phyloP scores from a whole-genome alignment of 106 monocot species.

The Narthecium ossifragum region DNA sequence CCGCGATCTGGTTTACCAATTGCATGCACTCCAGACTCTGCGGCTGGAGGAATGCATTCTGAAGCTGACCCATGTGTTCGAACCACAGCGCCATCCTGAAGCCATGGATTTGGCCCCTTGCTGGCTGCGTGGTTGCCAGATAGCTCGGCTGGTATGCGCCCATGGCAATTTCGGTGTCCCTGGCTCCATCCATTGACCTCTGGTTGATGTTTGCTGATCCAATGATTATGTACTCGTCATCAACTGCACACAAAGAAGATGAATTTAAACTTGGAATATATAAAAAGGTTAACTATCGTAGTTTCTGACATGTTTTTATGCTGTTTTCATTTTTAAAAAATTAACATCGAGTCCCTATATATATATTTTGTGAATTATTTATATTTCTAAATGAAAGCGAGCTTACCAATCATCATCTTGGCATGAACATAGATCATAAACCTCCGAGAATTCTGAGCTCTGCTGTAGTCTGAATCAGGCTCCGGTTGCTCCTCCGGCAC shows the following conservation, averaged over 20 bases:
- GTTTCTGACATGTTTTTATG: too few relatives aligned
- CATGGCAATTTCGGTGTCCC: slow-evolving; percentile 47
- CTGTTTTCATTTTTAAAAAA: too few relatives aligned
- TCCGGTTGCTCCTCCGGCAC: slow-evolving; percentile 30
- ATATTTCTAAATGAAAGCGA: not conserved
- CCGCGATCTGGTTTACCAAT: slow-evolving; percentile 21
- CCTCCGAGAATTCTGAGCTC: slow-evolving; percentile 43
- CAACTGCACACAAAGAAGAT: slow-evolving; percentile 18
- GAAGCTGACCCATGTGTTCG: slow-evolving; percentile 36
- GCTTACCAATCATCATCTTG: slow-evolving; percentile 72
- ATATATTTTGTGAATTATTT: not conserved
- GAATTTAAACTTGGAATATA: too few relatives aligned
- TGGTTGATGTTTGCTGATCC: slow-evolving; percentile 61
- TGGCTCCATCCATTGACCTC: slow-evolving; percentile 42
- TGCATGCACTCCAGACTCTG: slow-evolving; percentile 13
- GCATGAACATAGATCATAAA: slow-evolving; percentile 84
- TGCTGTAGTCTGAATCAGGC: slow-evolving; percentile 36
- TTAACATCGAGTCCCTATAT: not conserved
- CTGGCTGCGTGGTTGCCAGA: slow-evolving; percentile 10
- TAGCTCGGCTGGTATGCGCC: slow-evolving; percentile 41
- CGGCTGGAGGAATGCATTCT: slow-evolving; percentile 16
- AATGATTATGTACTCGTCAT: slow-evolving; percentile 48
- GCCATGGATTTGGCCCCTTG: slow-evolving; percentile 43
- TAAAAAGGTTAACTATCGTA: too few relatives aligned
- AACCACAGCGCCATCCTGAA: slow-evolving; percentile 52